Conservation (phyloP, 23 red algal genomes). For the Agarophyton chilense region DNA sequence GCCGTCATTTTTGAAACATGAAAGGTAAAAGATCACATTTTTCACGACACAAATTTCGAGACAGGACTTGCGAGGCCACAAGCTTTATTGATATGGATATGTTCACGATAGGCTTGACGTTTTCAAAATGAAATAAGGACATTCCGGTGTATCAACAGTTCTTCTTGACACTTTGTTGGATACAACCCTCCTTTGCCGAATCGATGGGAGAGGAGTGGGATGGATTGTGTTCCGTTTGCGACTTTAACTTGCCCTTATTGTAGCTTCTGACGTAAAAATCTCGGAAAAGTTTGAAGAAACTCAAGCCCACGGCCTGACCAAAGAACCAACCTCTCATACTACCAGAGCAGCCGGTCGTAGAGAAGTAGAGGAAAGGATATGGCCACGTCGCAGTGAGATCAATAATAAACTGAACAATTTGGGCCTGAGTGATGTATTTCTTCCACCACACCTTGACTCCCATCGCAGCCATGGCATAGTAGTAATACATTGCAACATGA, state of each 20-base stretch:
- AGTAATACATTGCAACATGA: slow-evolving; percentile 99
- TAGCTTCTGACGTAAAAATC: slow-evolving; percentile 95
- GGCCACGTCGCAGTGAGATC: slow-evolving; percentile 91
- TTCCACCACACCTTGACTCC: slow-evolving; percentile 98
- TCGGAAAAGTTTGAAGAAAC: slow-evolving; percentile 93
- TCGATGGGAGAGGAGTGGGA: background rate
- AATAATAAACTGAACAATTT: slow-evolving; percentile 99
- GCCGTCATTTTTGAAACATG: too few relatives aligned
- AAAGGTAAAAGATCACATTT: too few relatives aligned
- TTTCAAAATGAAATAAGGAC: background rate
- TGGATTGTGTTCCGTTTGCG: background rate
- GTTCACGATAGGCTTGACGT: slow-evolving; percentile 1
- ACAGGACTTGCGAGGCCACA: background rate
- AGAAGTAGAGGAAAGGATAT: slow-evolving; percentile 88
- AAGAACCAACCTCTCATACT: slow-evolving; percentile 94
- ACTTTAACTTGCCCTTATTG: slow-evolving; percentile 47
- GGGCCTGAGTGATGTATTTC: slow-evolving; percentile 91
- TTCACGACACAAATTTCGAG: too few relatives aligned
- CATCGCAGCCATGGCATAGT: slow-evolving; percentile 88
- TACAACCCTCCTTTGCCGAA: background rate
- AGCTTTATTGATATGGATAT: slow-evolving; percentile 10
- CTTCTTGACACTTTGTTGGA: background rate
- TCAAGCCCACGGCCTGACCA: slow-evolving; percentile 92
- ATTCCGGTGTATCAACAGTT: background rate
- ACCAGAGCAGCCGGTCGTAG: slow-evolving; percentile 81